Evolutionary conservation across 2,329 filamentous ascomycete genomes (phyloP).

Genomic region (Hypoxylon sp.): DNA sequence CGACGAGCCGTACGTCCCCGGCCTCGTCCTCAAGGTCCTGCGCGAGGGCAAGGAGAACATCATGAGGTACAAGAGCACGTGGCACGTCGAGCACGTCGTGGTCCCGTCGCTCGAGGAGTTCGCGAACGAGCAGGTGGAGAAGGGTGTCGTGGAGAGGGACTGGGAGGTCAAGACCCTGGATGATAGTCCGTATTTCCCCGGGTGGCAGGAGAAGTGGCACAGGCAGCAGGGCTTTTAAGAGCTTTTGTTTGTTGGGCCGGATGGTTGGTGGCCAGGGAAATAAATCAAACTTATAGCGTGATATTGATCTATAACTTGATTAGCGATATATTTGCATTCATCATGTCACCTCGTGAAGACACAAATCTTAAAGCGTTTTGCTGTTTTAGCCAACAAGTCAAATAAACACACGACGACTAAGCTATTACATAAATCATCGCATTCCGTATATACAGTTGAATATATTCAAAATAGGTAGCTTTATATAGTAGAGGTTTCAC

Average conservation of each 20-base stretch:
- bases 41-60: slow-evolving; percentile 73
- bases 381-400: too few species aligned
- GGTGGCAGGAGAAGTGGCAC: slow-evolving; percentile 79
- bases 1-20: slow-evolving; percentile 77
- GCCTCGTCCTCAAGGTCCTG: slow-evolving; percentile 72
- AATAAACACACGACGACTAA: too few species aligned
- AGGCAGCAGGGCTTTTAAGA: slow-evolving; percentile 43
- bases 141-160: slow-evolving; percentile 64
- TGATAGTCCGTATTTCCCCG: slow-evolving; percentile 78
- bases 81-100: slow-evolving; percentile 79
- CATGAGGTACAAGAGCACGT: slow-evolving; percentile 84
- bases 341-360: too few species aligned
- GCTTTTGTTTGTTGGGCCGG: too few species aligned
- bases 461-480: slow-evolving; percentile 4
- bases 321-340: too few species aligned
- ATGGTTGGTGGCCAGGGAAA: too few species aligned
- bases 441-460: slow-evolving; percentile 25
- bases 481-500: too few species aligned
- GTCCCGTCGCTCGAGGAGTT: slow-evolving; percentile 71
- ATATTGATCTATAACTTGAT: too few species aligned
- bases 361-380: too few species aligned
- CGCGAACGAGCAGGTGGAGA: slow-evolving; percentile 70
- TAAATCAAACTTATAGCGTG: too few species aligned
- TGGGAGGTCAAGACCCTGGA: slow-evolving; percentile 76
- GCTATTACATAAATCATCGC: too few species aligned